phyloP scores from a whole-genome alignment of 352 stramenopile genomes.

The Peronospora destructor region DNA sequence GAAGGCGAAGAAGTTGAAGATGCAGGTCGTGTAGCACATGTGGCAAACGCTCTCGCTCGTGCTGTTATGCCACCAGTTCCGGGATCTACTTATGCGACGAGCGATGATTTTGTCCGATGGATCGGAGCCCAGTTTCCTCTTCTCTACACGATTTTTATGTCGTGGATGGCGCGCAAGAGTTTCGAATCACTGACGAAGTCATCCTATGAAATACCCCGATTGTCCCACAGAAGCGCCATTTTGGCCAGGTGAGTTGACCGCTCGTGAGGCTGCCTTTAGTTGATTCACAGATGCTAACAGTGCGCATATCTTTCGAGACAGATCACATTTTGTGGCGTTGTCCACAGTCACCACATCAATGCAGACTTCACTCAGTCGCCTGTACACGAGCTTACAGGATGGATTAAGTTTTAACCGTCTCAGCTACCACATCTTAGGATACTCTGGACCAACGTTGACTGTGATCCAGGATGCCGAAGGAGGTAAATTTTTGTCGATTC shows the following conservation, averaged over 20 bases:
- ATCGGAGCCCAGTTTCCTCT: conserved; percentile 53
- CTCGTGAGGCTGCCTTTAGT: not conserved
- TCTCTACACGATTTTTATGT: conserved; percentile 68
- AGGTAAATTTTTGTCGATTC: conserved; percentile 26
- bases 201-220: conserved; percentile 39
- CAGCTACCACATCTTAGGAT: conserved; percentile 75
- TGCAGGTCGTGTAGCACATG: conserved; percentile 19
- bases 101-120: conserved; percentile 62
- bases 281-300: conserved; percentile 1
- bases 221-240: conserved; percentile 65
- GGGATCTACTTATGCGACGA: conserved; percentile 22
- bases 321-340: conserved; percentile 58
- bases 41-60: conserved; percentile 37
- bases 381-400: conserved; percentile 79
- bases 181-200: conserved; percentile 43
- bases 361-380: conserved; percentile 47
- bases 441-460: conserved; percentile 61
- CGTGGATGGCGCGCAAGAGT: conserved; percentile 55
- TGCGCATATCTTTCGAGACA: conserved; percentile 9
- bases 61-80: conserved; percentile 30
- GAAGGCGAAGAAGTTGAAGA: conserved; percentile 33
- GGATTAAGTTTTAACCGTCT: conserved; percentile 80
- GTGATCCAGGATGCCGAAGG: conserved; percentile 64
- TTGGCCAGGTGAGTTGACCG: conserved; percentile 43
- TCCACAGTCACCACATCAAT: conserved; percentile 50